These are phyloP conservation scores for Chalciporus piperatus DNA, from an alignment of 768 basidiomycete species.

Conservation along the genomic window DNA sequence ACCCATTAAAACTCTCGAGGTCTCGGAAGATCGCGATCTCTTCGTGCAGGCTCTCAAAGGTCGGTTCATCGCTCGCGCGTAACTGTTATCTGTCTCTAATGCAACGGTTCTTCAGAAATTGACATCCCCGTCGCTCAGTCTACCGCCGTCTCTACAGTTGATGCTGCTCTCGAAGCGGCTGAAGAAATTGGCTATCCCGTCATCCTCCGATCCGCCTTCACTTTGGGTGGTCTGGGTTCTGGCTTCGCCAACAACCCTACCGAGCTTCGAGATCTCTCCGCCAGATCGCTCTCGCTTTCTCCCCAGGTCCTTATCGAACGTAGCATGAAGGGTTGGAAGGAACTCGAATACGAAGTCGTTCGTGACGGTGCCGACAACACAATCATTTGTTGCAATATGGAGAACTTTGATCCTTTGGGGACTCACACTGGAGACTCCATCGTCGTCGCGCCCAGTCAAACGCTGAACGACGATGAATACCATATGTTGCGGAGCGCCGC, in stretches of 20 bases:
- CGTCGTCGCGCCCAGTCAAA: conserved; percentile 98
- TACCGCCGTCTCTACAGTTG: conserved; percentile 94
- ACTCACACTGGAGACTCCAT: conserved; percentile 99
- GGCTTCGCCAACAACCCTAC: conserved; percentile 95
- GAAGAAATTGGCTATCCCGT: conserved; percentile 94
- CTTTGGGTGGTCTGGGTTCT: conserved; percentile 96
- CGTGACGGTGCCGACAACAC: conserved; percentile 98
- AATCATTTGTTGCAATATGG: conserved; percentile 99
- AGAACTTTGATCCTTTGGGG: conserved; percentile 98
- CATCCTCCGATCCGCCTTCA: conserved; percentile 95
- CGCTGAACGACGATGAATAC: conserved; percentile 95
- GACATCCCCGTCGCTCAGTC: conserved; percentile 95
- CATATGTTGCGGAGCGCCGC: conserved; percentile 99
- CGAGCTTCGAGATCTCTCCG: conserved; percentile 91
- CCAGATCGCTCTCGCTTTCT: conserved; percentile 84
- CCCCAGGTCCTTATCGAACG: conserved; percentile 98
- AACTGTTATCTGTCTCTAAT: conserved; percentile 2
- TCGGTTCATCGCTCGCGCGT: conserved; percentile 32
- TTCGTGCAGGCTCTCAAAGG: conserved; percentile 97
- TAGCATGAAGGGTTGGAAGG: conserved; percentile 99
- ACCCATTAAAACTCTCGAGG: conserved; percentile 89
- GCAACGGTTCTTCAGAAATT: conserved; percentile 62
- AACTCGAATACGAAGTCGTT: conserved; percentile 98
- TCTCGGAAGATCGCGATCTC: conserved; percentile 95
- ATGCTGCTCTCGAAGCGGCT: conserved; percentile 89